A percentile compares a stretch with the other conserved stretches of the same genome.
Conservation (phyloP, 305 asterid species). For the Fraxinus floribunda region DNA sequence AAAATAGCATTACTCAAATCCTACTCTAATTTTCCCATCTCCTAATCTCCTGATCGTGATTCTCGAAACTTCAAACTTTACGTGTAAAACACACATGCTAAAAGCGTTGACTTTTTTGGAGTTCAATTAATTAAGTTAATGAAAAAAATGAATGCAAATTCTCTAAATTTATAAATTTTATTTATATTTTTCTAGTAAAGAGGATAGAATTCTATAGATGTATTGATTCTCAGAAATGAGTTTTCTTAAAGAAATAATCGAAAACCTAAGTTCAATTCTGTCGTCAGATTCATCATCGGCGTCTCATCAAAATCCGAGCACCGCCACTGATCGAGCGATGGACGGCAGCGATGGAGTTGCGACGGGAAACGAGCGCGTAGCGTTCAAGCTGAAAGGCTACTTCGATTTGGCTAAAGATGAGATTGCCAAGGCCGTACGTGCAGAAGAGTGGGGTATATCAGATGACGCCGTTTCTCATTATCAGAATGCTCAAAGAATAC, state of each 20-base stretch:
- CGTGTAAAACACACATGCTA: not conserved
- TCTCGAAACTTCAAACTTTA: no score
- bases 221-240: constrained; percentile 45
- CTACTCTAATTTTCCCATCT: no score
- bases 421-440: constrained; percentile 84
- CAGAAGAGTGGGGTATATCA: constrained; percentile 93
- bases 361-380: constrained; percentile 87
- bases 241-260: constrained; percentile 56
- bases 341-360: constrained; percentile 56
- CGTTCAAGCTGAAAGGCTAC: constrained; percentile 83
- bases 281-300: constrained; percentile 47
- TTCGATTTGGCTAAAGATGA: constrained; percentile 88
- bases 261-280: constrained; percentile 60
- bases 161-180: not conserved
- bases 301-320: constrained; percentile 41
- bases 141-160: not conserved
- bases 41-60: no score
- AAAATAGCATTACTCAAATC: no score
- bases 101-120: not conserved
- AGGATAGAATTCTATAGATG: not conserved
- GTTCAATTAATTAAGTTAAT: not conserved
- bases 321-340: constrained; percentile 43
- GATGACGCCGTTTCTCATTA: constrained; percentile 71
- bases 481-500: constrained; percentile 65
- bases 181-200: not conserved